Evolutionary conservation across 176 grass and related monocot species (phyloP), one percentile per base, ranked within the genome.

Genomic region (Pharus latifolius): DNA sequence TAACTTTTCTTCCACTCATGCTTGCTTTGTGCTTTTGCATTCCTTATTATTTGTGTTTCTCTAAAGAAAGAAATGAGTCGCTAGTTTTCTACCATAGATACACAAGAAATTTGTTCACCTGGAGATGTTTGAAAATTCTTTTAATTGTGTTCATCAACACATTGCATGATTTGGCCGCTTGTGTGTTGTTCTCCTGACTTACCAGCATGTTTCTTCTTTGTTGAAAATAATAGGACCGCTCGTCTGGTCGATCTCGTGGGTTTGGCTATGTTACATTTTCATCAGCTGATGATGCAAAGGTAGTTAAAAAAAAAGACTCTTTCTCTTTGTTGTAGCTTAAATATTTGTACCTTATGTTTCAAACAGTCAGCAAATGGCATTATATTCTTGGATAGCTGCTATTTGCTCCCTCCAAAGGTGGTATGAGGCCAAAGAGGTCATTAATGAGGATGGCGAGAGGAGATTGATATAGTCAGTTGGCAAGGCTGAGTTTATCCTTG

Each of bases 221-320:
- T 12, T 38, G 49, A 32, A 57, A 79, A 83, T 65, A 47, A 76
- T 60, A 92, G 89, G 89, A 88, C 45, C 84, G 82, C 22, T 82
- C 82, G 32, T 85, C 89, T 32, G 89, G 89, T 37, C 89, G 89
- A 63, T 92, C 89, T 78, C 89, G 89, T 58, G 89, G 89, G 43
- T 92, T 92, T 73, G 89, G 89, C 24, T 92, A 92, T 43, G 89
- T 92, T n/a, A 92, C 89, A 38, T 92, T 92, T 80, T 80, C 82
- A 20, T 83, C 89, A 28, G 78, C 75, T 41, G 85, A 92, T 18
- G 89, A 92, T 69, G 89, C 85, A 49, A 85, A 80, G 85, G 89
- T 92, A 74, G 40, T 58, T n/a, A n/a, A n/a, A 84, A 37, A 13
- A 61, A 8, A 40, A 59, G 43, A 54, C 55, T 48, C 16, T 49